These are phyloP conservation scores for Protea cynaroides DNA, from an alignment of 164 flowering plant genomes.

Conservation along the genomic window DNA sequence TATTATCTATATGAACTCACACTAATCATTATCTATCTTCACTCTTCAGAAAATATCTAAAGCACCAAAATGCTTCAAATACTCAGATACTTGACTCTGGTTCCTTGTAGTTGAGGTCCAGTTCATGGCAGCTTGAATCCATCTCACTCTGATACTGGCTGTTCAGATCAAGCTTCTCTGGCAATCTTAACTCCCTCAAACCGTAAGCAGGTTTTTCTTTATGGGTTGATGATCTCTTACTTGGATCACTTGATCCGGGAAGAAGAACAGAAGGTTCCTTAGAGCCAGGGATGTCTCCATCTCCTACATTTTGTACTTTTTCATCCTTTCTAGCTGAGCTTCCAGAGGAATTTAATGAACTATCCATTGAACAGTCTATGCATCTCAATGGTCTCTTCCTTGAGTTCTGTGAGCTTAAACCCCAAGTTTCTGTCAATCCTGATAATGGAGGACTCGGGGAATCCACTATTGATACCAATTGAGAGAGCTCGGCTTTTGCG, in stretches of 20 bases:
- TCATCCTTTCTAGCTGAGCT: conserved; percentile 50
- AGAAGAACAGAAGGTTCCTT: conserved; percentile 19
- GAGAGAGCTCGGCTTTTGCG: conserved; percentile 57
- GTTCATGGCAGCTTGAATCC: conserved; percentile 31
- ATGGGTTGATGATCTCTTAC: conserved; percentile 19
- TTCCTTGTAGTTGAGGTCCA: conserved; percentile 51
- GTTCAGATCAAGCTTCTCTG: conserved; percentile 49
- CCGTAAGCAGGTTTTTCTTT: conserved; percentile 14
- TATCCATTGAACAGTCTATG: conserved; percentile 50
- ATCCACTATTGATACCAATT: conserved; percentile 57
- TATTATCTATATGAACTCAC: background rate
- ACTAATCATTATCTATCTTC: background rate
- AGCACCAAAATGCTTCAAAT: conserved; percentile 7
- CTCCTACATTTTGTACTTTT: conserved; percentile 14
- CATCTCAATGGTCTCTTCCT: conserved; percentile 24
- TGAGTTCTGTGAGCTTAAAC: conserved; percentile 15
- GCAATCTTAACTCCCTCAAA: conserved; percentile 20
- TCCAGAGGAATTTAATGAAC: conserved; percentile 57
- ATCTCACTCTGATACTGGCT: conserved; percentile 34
- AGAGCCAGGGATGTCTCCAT: conserved; percentile 12
- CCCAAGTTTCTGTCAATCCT: conserved; percentile 32
- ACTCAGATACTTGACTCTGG: conserved; percentile 15
- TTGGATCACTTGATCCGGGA: conserved; percentile 16
- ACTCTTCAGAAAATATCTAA: conserved; percentile 1
- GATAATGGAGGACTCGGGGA: conserved; percentile 29